These are phyloP conservation scores for Paramecium sonneborni DNA, from an alignment of 73 alveolate genomes.

Conservation along the genomic window DNA sequence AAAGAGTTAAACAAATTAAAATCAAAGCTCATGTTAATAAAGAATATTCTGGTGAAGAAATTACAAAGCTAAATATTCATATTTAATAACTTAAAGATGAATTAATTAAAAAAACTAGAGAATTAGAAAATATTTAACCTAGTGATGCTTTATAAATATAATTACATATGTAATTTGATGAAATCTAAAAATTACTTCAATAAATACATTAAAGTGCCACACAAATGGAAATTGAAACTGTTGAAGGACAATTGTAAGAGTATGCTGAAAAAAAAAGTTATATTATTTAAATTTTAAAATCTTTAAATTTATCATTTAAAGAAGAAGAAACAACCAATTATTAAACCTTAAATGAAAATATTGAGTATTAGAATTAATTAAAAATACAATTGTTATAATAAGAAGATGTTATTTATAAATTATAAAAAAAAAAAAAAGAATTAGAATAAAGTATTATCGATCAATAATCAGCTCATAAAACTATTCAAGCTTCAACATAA, in stretches of 20 bases:
- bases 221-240: not conserved
- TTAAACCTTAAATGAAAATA: not conserved
- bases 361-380: not conserved
- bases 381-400: not conserved
- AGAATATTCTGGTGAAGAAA: constrained; percentile 77
- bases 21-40: constrained; percentile 84
- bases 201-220: not conserved
- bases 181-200: not conserved
- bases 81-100: constrained; percentile 48
- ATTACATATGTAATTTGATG: constrained; percentile 10
- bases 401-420: not conserved
- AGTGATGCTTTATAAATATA: not conserved
- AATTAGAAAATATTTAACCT: not conserved
- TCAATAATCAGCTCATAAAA: not conserved
- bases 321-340: not conserved
- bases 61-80: not conserved
- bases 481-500: not conserved
- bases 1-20: constrained; percentile 88
- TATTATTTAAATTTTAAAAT: not conserved
- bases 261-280: constrained; percentile 14
- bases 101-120: not conserved
- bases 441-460: not conserved
- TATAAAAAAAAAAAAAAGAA: not conserved
- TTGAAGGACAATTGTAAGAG: not conserved
- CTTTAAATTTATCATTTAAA: not conserved